These are phyloP conservation scores for Eutrema salsugineum DNA, from an alignment of 441 rosid genomes.

Conservation along the genomic window DNA sequence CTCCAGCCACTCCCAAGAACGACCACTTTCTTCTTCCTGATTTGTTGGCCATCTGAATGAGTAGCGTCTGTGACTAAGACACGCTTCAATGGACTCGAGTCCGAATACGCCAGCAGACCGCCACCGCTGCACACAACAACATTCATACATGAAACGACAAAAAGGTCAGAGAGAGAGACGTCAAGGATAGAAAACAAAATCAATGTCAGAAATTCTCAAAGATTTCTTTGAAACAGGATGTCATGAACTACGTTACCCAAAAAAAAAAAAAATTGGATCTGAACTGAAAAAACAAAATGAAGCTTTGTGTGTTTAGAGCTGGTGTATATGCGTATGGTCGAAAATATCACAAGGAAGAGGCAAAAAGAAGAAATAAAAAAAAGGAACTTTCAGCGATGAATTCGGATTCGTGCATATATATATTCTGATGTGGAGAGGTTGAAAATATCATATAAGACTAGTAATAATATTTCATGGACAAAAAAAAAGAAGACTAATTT, in stretches of 20 bases:
- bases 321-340: too few relatives aligned
- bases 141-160: background rate
- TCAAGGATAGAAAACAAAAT: background rate
- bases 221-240: background rate
- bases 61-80: slow-evolving; percentile 8
- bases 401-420: background rate
- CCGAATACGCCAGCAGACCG: slow-evolving; percentile 49
- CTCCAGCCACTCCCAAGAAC: slow-evolving; percentile 72
- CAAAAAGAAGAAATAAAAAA: too few relatives aligned
- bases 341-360: background rate
- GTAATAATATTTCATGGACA: background rate
- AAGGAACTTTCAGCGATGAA: background rate
- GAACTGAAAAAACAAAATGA: background rate
- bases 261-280: background rate
- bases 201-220: background rate
- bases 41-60: slow-evolving; percentile 3
- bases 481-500: background rate
- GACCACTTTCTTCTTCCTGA: slow-evolving; percentile 54
- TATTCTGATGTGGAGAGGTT: background rate
- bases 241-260: background rate
- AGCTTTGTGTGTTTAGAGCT: background rate
- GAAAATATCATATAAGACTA: background rate
- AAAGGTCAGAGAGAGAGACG: background rate
- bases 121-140: slow-evolving; percentile 46
- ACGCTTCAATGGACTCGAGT: slow-evolving; percentile 21